Conservation (phyloP, 2,329 filamentous ascomycete species). For the Gremmenia infestans region DNA sequence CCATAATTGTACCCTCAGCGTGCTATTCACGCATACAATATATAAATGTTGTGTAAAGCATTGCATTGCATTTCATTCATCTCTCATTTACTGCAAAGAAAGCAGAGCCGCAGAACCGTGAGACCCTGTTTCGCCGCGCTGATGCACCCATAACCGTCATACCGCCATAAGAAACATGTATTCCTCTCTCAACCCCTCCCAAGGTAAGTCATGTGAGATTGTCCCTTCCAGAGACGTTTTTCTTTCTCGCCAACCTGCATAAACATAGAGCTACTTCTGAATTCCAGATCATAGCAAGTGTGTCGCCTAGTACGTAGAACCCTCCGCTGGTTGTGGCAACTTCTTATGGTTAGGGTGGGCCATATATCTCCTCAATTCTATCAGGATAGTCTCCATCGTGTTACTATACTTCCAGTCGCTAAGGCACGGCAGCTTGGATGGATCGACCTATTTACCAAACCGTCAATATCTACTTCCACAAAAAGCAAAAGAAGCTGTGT, state of each 20-base stretch:
- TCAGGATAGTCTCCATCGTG: conserved; percentile 90
- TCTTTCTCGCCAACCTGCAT: background rate
- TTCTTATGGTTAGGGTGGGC: conserved; percentile 89
- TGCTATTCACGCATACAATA: background rate
- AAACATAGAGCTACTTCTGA: no score
- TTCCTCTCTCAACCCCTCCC: background rate
- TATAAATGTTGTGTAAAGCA: background rate
- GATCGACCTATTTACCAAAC: conserved; percentile 59
- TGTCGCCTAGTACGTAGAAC: conserved; percentile 50
- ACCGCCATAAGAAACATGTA: conserved; percentile 12
- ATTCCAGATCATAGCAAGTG: no score
- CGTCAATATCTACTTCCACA: background rate
- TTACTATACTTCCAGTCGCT: conserved; percentile 88
- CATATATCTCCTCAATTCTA: conserved; percentile 90
- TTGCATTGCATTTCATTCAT: conserved; percentile 2
- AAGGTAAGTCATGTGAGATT: background rate
- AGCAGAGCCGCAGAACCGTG: conserved; percentile 13
- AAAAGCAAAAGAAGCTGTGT: background rate
- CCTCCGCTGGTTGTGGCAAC: conserved; percentile 87
- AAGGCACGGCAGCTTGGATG: conserved; percentile 76
- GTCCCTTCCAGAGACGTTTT: background rate
- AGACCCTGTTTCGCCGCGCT: conserved; percentile 31
- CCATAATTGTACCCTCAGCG: background rate
- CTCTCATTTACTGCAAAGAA: conserved; percentile 12
- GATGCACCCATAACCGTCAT: conserved; percentile 26